A percentile compares a stretch with the other conserved stretches of the same genome.
Evolutionary conservation across 225 moss, liverwort and hornwort genomes (phyloP).

Genomic region (Asterella californica): DNA sequence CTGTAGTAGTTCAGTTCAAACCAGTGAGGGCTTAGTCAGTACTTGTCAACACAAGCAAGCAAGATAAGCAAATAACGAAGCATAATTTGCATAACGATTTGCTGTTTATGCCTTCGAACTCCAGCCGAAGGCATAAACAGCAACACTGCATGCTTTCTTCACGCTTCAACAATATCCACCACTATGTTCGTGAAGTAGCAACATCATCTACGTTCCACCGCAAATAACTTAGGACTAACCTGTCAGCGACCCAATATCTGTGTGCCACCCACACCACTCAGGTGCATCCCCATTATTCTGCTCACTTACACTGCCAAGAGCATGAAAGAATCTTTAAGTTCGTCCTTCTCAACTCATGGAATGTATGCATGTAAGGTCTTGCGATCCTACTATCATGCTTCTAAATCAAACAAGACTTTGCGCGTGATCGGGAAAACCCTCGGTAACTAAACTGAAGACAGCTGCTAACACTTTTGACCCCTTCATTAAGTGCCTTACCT

Average conservation of each 20-base stretch:
- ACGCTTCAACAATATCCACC: neutral
- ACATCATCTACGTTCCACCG: neutral
- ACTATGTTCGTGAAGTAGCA: neutral
- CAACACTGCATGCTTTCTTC: neutral
- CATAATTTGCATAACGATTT: too few species aligned
- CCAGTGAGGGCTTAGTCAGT: neutral
- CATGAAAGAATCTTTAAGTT: neutral
- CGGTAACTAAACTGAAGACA: too few species aligned
- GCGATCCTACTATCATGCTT: neutral
- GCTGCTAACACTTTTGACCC: too few species aligned
- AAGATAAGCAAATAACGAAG: neutral
- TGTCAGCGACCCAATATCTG: slow-evolving; percentile 91
- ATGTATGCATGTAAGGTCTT: neutral
- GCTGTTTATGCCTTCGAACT: too few species aligned
- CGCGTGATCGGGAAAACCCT: neutral
- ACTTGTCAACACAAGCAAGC: neutral
- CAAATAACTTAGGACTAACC: slow-evolving; percentile 38
- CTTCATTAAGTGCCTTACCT: too few species aligned
- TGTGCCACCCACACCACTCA: slow-evolving; percentile 98
- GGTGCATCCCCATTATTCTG: slow-evolving; percentile 46
- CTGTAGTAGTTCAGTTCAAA: neutral
- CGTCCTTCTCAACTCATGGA: neutral
- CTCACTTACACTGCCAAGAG: slow-evolving; percentile 11
- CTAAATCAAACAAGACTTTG: neutral
- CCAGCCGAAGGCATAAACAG: neutral